These are phyloP conservation scores for Hura crepitans DNA, from an alignment of 441 rosid species.

Conservation along the genomic window DNA sequence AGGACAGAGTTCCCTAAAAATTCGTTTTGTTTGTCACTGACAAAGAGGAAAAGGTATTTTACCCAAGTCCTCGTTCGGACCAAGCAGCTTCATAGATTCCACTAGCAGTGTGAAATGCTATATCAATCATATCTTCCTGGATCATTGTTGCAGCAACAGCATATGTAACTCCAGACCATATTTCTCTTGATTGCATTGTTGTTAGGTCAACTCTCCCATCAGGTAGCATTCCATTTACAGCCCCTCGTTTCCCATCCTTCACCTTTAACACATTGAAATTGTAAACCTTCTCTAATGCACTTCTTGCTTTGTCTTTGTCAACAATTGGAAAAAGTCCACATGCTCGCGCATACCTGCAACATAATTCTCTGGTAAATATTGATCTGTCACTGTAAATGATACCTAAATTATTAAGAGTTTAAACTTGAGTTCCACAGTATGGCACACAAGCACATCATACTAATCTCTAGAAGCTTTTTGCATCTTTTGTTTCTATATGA, in stretches of 20 bases:
- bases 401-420: too few relatives aligned
- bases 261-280: conserved; percentile 71
- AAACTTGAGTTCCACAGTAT: neutral
- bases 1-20: neutral
- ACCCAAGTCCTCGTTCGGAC: conserved; percentile 87
- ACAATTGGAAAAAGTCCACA: conserved; percentile 75
- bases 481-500: neutral
- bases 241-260: conserved; percentile 75
- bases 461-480: neutral
- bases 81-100: conserved; percentile 76
- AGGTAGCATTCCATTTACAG: conserved; percentile 88
- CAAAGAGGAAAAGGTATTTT: conserved; percentile 14
- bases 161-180: conserved; percentile 91
- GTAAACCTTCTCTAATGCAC: conserved; percentile 62
- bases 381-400: neutral
- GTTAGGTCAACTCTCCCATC: conserved; percentile 72
- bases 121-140: conserved; percentile 62
- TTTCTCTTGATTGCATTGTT: conserved; percentile 81
- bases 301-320: conserved; percentile 58
- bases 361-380: neutral
- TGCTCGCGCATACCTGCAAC: conserved; percentile 71
- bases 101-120: conserved; percentile 70
- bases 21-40: neutral
- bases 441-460: too few relatives aligned
- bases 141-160: conserved; percentile 88